Conservation (phyloP, 495 filamentous ascomycete genomes). For the Podospora conica region DNA sequence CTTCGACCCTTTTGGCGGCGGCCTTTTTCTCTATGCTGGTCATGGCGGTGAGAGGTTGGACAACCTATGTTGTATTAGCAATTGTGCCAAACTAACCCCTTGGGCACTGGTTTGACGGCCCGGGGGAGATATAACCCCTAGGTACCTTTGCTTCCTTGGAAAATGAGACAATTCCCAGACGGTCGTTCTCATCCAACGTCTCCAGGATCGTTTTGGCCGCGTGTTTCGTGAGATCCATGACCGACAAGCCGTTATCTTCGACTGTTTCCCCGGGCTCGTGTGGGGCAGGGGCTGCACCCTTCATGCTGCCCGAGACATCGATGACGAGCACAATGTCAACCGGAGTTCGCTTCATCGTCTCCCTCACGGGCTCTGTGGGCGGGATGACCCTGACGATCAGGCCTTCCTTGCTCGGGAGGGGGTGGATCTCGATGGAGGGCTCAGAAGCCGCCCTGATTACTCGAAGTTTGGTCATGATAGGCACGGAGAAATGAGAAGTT, state of each 20-base stretch:
- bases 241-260: constrained; percentile 33
- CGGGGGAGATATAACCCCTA: background rate
- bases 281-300: constrained; percentile 24
- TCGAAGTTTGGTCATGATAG: background rate
- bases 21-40: too few relatives aligned
- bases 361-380: constrained; percentile 23
- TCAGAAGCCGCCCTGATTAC: background rate
- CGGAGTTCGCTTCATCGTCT: constrained; percentile 25
- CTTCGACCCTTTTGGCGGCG: constrained; percentile 30
- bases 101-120: background rate
- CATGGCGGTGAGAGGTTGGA: constrained; percentile 36
- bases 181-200: constrained; percentile 34
- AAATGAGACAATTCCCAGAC: constrained; percentile 44
- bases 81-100: background rate
- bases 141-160: constrained; percentile 19
- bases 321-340: constrained; percentile 45
- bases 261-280: constrained; percentile 19
- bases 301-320: constrained; percentile 44
- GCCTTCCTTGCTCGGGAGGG: constrained; percentile 22
- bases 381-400: constrained; percentile 35
- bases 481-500: background rate
- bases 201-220: constrained; percentile 40
- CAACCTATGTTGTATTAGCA: constrained; percentile 21
- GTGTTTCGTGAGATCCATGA: constrained; percentile 43
- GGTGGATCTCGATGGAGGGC: constrained; percentile 27